Conservation (phyloP, 2,329 filamentous ascomycete species). For the Lachnum nothofagi region DNA sequence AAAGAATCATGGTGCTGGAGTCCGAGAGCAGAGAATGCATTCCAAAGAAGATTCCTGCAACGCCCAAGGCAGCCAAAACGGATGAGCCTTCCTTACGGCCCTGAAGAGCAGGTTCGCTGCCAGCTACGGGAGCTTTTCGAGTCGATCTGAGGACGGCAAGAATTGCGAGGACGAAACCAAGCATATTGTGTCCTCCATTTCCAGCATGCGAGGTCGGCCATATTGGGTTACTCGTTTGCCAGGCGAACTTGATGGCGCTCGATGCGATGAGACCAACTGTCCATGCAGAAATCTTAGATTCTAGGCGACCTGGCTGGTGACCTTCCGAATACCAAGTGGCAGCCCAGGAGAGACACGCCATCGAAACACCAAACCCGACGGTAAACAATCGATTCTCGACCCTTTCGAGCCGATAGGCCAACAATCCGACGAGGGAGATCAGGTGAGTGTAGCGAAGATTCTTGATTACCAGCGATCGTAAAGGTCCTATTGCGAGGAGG, state of each 20-base stretch:
- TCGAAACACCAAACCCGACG: slow-evolving; percentile 73
- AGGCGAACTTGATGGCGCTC: slow-evolving; percentile 85
- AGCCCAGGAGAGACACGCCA: slow-evolving; percentile 78
- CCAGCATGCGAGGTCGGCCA: slow-evolving; percentile 89
- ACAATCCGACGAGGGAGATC: slow-evolving; percentile 69
- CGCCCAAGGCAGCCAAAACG: slow-evolving; percentile 66
- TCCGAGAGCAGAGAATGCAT: slow-evolving; percentile 92
- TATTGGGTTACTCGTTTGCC: slow-evolving; percentile 89
- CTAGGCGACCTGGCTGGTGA: slow-evolving; percentile 66
- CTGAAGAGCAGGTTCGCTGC: slow-evolving; percentile 37
- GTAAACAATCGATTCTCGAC: slow-evolving; percentile 74
- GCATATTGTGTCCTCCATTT: slow-evolving; percentile 90
- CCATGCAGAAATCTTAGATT: slow-evolving; percentile 77
- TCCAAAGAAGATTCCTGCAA: slow-evolving; percentile 81
- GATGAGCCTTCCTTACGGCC: slow-evolving; percentile 63
- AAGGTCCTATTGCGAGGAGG: slow-evolving; percentile 63
- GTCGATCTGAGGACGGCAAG: slow-evolving; percentile 73
- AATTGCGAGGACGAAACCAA: slow-evolving; percentile 70
- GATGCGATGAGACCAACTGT: slow-evolving; percentile 77
- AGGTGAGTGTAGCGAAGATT: slow-evolving; percentile 70
- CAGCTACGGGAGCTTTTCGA: slow-evolving; percentile 52
- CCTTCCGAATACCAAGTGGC: slow-evolving; percentile 77
- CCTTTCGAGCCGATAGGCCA: slow-evolving; percentile 70
- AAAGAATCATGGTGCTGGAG: slow-evolving; percentile 97
- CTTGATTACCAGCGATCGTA: slow-evolving; percentile 63